Base-by-base conservation (phyloP, 176 grass and related monocot species). In the Carex scoparia region DNA sequence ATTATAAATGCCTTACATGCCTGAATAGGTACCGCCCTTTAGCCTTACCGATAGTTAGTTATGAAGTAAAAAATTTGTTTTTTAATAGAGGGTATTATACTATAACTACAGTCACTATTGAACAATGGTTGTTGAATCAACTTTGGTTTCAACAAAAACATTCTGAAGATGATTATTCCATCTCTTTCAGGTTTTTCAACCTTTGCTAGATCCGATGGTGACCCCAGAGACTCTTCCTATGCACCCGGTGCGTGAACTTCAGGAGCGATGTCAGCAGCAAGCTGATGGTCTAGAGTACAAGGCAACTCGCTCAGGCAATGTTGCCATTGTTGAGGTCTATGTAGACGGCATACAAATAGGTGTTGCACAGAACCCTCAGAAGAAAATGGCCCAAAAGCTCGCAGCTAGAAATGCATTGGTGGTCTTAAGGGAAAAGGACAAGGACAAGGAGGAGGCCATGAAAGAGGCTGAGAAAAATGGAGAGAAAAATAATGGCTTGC, bases 311-410 rank as follows among this genome's bases (percentile, higher is more conserved):
- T 32, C 79, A 23, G 97, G 93, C 81, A 95, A 89, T 48, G 60
- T 99, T 65, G 93, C 97, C 42, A 99, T 91, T 1, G 97, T 99
- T 0, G 97, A 96, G 87, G 97, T 99, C 27, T 99, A 91, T 62
- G 85, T 99, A 44, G 91, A 99, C 15, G 97, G 93, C 66, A 80
- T 99, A 81, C 93, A 99, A 85, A 94, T 99, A 65, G 93, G 97
- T 71, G 84, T 96, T 86, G 97, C 91, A 65, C 97, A 99, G 63
- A 99, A 99, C 74, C 85, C 90, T 35, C 96, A 99, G 86, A 99
- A 95, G 90, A 99, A 99, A 77, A 99, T 99, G 96, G 96, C 96
- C 57, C 96, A 99, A 81, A 99, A 99, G 89, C 81, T 99, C 84
- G 96, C 96, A 0, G 96, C 96, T 14, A 93, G 93, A 79, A 99